Percentiles rank a stretch among this genome's conserved stretches.
phyloP scores from a whole-genome alignment of 2,329 filamentous ascomycete species.

The Exophiala aquamarina region DNA sequence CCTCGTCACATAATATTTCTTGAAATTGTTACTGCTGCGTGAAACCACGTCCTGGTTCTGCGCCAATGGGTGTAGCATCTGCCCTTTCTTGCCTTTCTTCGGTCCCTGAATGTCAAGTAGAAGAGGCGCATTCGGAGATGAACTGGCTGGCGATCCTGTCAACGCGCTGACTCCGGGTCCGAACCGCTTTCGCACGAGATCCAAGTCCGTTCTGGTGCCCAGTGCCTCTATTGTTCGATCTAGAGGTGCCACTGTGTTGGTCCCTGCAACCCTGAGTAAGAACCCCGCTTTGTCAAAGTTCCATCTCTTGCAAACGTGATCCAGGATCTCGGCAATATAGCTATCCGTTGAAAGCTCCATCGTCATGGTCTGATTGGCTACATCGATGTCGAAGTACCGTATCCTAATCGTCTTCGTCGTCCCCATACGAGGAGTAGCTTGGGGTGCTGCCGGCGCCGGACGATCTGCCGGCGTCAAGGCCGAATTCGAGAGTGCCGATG shows the following conservation, averaged over 20 bases:
- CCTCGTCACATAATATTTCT: slow-evolving; percentile 63
- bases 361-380: slow-evolving; percentile 53
- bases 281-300: slow-evolving; percentile 65
- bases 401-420: slow-evolving; percentile 59
- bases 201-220: slow-evolving; percentile 59
- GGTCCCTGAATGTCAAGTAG: slow-evolving; percentile 47
- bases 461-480: slow-evolving; percentile 47
- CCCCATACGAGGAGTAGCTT: slow-evolving; percentile 56
- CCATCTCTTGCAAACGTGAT: slow-evolving; percentile 62
- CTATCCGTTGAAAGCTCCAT: slow-evolving; percentile 63
- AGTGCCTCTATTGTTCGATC: slow-evolving; percentile 66
- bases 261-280: slow-evolving; percentile 62
- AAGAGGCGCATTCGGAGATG: slow-evolving; percentile 64
- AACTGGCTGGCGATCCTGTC: slow-evolving; percentile 60
- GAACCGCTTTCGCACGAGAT: slow-evolving; percentile 62
- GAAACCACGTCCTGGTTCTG: slow-evolving; percentile 47
- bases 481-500: slow-evolving; percentile 46
- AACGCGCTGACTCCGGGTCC: slow-evolving; percentile 55
- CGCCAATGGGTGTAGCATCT: slow-evolving; percentile 47
- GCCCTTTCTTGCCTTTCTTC: slow-evolving; percentile 46
- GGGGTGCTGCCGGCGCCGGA: slow-evolving; percentile 41
- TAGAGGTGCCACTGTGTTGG: slow-evolving; percentile 62
- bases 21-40: slow-evolving; percentile 50
- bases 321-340: slow-evolving; percentile 67
- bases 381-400: slow-evolving; percentile 61